Base-by-base conservation (phyloP, 495 filamentous ascomycete genomes). In the Rostrohypoxylon terebratum region DNA sequence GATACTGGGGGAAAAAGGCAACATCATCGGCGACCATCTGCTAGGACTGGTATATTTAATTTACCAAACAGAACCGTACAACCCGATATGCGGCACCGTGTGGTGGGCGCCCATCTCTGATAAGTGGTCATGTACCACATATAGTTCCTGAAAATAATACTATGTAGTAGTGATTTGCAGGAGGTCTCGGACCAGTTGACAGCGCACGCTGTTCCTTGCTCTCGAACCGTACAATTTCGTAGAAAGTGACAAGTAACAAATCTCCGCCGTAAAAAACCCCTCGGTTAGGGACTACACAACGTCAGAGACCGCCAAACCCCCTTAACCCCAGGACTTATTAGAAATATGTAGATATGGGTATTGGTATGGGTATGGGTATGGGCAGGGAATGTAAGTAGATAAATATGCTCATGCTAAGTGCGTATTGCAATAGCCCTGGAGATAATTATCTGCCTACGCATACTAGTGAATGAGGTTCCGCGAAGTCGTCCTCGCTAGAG, bases 161-260 rank as follows among this genome's bases (percentile, higher is more conserved):
- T n/a, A n/a, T n/a, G n/a, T n/a, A 68, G 21, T 11, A 61, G 61
- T 64, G 68, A 74, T 74, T 71, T 74, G 72, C 72, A 68, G 63
- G 23, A 59, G 36, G 38, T 45, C 70, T 25, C 45, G 60, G 50
- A 42, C 48, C 21, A 47, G 25, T 68, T 54, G 63, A 72, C 71
- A 67, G 60, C 63, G 23, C 69, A 67, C 5, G 21, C 57, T 14
- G 59, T 66, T 54, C 64, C 48, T 53, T 23, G 62, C 61, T 63
- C 61, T 66, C 59, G 59, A 74, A 66, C 71, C 62, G 61, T 57
- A 61, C 69, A 53, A 50, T 68, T 69, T 69, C 33, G 53, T 66
- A 13, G 59, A 59, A 76, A 54, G 55, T 74, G 75, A 76, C 73
- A 74, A 42, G 68, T 77, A 68, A 69, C 53, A 74, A 71, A 58